phyloP scores from a whole-genome alignment of 257 asterid genomes.

The Gentiana dahurica region DNA sequence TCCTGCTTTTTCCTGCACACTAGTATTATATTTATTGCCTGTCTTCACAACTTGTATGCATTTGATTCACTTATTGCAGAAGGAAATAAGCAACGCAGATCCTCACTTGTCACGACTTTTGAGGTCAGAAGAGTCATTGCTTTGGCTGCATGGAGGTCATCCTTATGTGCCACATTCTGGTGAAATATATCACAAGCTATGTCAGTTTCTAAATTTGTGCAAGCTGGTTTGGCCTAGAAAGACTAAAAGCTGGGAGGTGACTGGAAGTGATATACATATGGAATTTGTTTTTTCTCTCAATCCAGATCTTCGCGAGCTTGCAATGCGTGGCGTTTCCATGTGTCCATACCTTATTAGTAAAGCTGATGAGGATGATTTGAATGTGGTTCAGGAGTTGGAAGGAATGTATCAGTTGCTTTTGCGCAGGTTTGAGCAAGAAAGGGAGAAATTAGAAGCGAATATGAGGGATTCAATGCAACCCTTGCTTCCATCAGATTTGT shows the following conservation, averaged over 20 bases:
- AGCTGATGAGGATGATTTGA: conserved; percentile 26
- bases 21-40: background rate
- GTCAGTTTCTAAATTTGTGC: conserved; percentile 45
- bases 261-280: conserved; percentile 24
- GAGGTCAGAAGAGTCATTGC: conserved; percentile 50
- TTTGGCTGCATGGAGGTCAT: conserved; percentile 91
- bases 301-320: conserved; percentile 52
- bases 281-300: conserved; percentile 48
- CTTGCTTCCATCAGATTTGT: conserved; percentile 15
- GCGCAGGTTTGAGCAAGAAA: conserved; percentile 50
- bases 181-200: conserved; percentile 46
- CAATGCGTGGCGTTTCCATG: conserved; percentile 79
- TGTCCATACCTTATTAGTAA: conserved; percentile 45
- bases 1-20: background rate
- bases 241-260: conserved; percentile 26
- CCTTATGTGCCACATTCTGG: conserved; percentile 64
- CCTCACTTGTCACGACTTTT: conserved; percentile 25
- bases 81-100: conserved; percentile 30
- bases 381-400: conserved; percentile 48
- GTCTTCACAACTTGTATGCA: conserved; percentile 4
- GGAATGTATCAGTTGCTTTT: conserved; percentile 75
- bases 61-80: conserved; percentile 25
- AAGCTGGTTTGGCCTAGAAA: conserved; percentile 56
- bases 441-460: conserved; percentile 34
- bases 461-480: conserved; percentile 15